These are phyloP conservation scores for Ascocoryne sarcoides DNA, from an alignment of 2,329 filamentous ascomycete genomes.

Conservation along the genomic window DNA sequence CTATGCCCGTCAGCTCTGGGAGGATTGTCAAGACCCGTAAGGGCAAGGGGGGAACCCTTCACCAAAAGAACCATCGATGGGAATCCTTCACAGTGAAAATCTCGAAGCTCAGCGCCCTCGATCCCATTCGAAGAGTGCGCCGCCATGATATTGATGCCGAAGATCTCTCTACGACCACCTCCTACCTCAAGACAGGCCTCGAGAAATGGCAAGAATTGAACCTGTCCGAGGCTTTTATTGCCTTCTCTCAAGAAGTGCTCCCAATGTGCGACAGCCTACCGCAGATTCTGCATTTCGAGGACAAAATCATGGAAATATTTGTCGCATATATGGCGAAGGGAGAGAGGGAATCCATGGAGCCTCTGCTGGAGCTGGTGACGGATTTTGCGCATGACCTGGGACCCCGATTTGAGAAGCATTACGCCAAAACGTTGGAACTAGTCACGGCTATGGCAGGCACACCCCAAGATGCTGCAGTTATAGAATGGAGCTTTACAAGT, in stretches of 20 bases:
- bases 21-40: conserved; percentile 62
- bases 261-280: conserved; percentile 82
- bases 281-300: conserved; percentile 85
- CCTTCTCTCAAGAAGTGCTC: conserved; percentile 66
- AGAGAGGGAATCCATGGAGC: conserved; percentile 74
- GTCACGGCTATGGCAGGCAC: conserved; percentile 71
- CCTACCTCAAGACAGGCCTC: conserved; percentile 75
- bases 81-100: conserved; percentile 88
- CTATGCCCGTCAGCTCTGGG: conserved; percentile 55
- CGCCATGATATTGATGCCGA: conserved; percentile 75
- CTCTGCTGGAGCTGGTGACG: conserved; percentile 77
- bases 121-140: conserved; percentile 83
- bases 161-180: conserved; percentile 67
- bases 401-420: conserved; percentile 79
- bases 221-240: conserved; percentile 69
- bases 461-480: conserved; percentile 73
- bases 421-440: conserved; percentile 63
- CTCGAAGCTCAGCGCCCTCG: conserved; percentile 78
- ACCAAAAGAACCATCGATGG: conserved; percentile 80
- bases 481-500: conserved; percentile 94
- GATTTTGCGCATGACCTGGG: conserved; percentile 94
- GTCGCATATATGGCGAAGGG: conserved; percentile 67
- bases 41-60: conserved; percentile 60
- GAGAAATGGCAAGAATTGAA: conserved; percentile 91
- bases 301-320: conserved; percentile 72